Conservation (phyloP, 140 eudicot species). For the Anethum foeniculum region DNA sequence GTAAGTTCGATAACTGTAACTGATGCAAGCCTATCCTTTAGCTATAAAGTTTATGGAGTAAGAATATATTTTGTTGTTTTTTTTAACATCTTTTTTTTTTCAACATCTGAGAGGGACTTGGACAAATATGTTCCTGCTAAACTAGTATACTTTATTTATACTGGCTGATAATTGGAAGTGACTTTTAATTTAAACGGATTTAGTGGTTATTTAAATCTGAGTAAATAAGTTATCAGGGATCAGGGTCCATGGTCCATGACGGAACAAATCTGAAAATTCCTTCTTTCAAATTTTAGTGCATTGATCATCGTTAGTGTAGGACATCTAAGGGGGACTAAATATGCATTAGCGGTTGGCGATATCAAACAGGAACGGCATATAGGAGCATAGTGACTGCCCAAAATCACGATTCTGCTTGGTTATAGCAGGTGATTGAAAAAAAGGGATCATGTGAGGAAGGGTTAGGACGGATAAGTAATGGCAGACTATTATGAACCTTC, state of each 20-base stretch:
- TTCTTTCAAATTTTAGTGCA: background rate
- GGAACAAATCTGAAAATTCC: background rate
- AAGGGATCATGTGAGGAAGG: background rate
- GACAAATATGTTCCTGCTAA: background rate
- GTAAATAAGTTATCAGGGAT: background rate
- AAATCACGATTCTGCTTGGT: background rate
- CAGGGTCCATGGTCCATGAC: background rate
- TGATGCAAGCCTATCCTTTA: background rate
- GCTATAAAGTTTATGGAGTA: background rate
- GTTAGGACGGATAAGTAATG: background rate
- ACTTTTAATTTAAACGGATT: background rate
- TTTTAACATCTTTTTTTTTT: no score
- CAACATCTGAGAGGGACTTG: background rate
- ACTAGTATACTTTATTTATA: background rate
- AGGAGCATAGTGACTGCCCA: background rate
- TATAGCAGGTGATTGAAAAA: background rate
- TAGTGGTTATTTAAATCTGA: background rate
- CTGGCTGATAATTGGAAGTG: background rate
- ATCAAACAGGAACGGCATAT: background rate
- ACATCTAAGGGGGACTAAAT: background rate
- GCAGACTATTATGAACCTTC: background rate
- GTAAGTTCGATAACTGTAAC: background rate
- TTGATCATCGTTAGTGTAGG: background rate
- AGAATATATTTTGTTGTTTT: background rate
- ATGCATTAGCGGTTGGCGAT: background rate